A percentile compares a stretch with the other conserved stretches of the same genome.
Conservation (phyloP, 2,329 filamentous ascomycete genomes). For the Trichoderma arundinaceum region DNA sequence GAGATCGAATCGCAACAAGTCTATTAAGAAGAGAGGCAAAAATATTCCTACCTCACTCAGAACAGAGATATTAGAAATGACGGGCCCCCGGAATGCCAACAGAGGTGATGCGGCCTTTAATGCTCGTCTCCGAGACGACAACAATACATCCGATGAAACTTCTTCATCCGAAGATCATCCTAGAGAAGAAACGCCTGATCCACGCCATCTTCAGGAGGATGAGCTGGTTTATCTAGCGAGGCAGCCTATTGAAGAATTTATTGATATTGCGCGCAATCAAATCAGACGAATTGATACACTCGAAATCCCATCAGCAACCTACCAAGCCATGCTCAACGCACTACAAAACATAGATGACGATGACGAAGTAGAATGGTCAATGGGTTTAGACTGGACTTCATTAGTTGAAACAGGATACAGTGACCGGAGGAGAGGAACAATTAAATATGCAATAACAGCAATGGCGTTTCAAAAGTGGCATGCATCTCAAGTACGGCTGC, state of each 20-base stretch:
- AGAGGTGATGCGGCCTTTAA: too few relatives aligned
- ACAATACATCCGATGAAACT: too few relatives aligned
- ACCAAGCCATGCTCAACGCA: not conserved
- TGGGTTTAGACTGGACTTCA: conserved; percentile 8
- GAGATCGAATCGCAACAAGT: too few relatives aligned
- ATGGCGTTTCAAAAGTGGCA: conserved; percentile 22
- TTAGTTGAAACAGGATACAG: not conserved
- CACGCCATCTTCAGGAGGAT: not conserved
- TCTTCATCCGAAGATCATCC: not conserved
- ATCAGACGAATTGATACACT: not conserved
- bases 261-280: not conserved
- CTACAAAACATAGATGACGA: not conserved
- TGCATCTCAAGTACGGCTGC: conserved; percentile 1
- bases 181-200: not conserved
- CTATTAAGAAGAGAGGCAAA: too few relatives aligned
- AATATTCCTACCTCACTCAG: too few relatives aligned
- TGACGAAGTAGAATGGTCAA: not conserved
- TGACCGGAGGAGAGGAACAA: not conserved
- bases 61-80: too few relatives aligned
- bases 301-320: not conserved
- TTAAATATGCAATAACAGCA: conserved; percentile 11
- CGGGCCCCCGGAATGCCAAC: too few relatives aligned
- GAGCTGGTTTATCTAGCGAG: not conserved
- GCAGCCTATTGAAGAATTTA: not conserved
- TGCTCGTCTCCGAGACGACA: not conserved